Evolutionary conservation across 768 basidiomycete genomes (phyloP).

Genomic region (Mycena vitilis): DNA sequence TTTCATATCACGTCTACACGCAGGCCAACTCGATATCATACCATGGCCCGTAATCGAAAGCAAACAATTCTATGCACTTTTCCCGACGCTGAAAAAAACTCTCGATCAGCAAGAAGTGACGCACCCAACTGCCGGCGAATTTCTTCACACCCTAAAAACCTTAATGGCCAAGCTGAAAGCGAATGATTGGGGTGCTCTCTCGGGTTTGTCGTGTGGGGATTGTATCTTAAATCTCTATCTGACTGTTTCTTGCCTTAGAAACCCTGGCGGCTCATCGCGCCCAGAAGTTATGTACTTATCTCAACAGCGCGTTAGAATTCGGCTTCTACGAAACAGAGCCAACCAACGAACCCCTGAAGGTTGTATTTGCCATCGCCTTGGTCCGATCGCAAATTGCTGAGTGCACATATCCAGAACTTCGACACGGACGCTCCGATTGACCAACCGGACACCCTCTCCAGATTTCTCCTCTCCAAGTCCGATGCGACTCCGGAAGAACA

Average conservation of each 20-base stretch:
- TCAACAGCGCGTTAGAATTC: conserved; percentile 59
- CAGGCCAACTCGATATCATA: conserved; percentile 64
- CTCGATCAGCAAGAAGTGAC: conserved; percentile 62
- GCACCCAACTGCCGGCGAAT: conserved; percentile 62
- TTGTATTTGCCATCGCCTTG: conserved; percentile 31
- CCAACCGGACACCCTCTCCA: conserved; percentile 46
- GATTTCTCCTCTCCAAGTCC: conserved; percentile 44
- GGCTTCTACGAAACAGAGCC: conserved; percentile 60
- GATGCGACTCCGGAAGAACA: conserved; percentile 38
- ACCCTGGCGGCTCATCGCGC: conserved; percentile 61
- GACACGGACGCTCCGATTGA: conserved; percentile 59
- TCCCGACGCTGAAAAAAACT: conserved; percentile 57
- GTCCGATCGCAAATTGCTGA: neutral
- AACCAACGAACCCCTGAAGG: conserved; percentile 62
- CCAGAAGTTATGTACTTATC: conserved; percentile 51
- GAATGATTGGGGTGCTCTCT: conserved; percentile 73
- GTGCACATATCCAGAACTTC: conserved; percentile 52
- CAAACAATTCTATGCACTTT: conserved; percentile 65
- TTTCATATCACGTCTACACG: conserved; percentile 71
- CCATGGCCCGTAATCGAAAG: conserved; percentile 78
- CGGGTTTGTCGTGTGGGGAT: conserved; percentile 57
- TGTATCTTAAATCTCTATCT: neutral
- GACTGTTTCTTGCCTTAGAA: conserved; percentile 44
- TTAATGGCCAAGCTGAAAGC: conserved; percentile 75
- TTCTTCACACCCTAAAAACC: conserved; percentile 67